Evolutionary conservation across 2,329 filamentous ascomycete genomes (phyloP).

Genomic region (Cryphonectria carpinicola): DNA sequence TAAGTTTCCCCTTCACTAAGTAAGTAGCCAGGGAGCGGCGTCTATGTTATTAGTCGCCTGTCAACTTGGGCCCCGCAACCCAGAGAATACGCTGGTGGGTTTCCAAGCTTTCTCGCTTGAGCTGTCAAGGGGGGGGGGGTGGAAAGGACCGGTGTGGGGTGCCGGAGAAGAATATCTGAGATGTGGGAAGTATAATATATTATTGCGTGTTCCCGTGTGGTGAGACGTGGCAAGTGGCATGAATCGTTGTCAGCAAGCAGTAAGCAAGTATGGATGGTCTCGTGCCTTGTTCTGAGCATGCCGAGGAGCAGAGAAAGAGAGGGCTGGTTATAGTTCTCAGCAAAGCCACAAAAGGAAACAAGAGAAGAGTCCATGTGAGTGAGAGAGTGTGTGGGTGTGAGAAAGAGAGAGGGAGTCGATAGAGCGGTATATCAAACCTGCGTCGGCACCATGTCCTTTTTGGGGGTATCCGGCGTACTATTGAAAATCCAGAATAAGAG

Average conservation of each 20-base stretch:
- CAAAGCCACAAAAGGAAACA: neutral
- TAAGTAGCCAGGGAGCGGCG: slow-evolving; percentile 6
- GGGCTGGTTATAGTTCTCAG: neutral
- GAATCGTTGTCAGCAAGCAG: neutral
- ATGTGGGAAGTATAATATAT: slow-evolving; percentile 18
- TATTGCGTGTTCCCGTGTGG: slow-evolving; percentile 6
- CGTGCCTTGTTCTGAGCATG: neutral
- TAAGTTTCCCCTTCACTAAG: neutral
- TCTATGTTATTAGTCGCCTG: neutral
- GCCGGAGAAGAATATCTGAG: neutral
- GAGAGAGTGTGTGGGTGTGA: no score
- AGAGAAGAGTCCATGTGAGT: neutral
- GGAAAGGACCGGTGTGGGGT: neutral
- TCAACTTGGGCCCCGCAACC: neutral
- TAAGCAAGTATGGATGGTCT: neutral
- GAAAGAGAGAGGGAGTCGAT: neutral
- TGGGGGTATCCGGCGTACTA: slow-evolving; percentile 5
- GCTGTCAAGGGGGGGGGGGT: neutral
- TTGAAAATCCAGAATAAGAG: slow-evolving; percentile 1
- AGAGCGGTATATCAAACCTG: neutral
- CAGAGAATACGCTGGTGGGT: neutral
- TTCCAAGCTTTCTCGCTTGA: no score
- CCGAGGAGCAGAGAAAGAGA: neutral
- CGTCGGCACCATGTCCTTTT: slow-evolving; percentile 8
- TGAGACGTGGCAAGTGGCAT: no score